Conservation (phyloP, 805 yeast species). For the Kuraishia molischiana region DNA sequence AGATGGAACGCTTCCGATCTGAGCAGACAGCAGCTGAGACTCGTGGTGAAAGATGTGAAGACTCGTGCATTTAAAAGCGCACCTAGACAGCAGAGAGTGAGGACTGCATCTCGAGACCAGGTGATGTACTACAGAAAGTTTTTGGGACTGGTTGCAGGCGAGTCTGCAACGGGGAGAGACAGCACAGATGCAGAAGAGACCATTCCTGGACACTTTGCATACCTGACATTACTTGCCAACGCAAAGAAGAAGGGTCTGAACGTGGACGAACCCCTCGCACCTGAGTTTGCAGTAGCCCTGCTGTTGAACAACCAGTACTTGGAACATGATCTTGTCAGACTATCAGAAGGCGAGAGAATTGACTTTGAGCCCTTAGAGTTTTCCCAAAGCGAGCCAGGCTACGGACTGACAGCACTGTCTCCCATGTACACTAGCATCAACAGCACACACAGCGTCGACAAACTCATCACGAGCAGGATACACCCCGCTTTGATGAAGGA, state of each 20-base stretch:
- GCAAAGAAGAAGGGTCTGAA: constrained; percentile 36
- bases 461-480: not conserved
- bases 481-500: constrained; percentile 19
- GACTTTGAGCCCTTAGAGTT: constrained; percentile 25
- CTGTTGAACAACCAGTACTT: constrained; percentile 27
- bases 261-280: constrained; percentile 36
- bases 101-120: constrained; percentile 44
- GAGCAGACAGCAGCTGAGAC: constrained; percentile 15
- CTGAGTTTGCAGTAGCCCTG: constrained; percentile 27
- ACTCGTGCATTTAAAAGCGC: constrained; percentile 35
- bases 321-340: constrained; percentile 28
- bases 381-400: too few species aligned
- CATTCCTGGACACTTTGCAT: constrained; percentile 18
- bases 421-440: too few species aligned
- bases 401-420: too few species aligned
- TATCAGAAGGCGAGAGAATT: constrained; percentile 35
- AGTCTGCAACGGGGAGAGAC: not conserved
- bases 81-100: constrained; percentile 42
- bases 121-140: constrained; percentile 48
- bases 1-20: not conserved
- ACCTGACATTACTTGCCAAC: constrained; percentile 33
- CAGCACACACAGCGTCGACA: too few species aligned
- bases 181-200: constrained; percentile 4
- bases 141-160: constrained; percentile 25
- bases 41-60: constrained; percentile 47